A percentile compares a stretch with the other conserved stretches of the same genome.
Evolutionary conservation across 2,329 filamentous ascomycete genomes (phyloP).

Genomic region (Lasiodiplodia hormozganensis): DNA sequence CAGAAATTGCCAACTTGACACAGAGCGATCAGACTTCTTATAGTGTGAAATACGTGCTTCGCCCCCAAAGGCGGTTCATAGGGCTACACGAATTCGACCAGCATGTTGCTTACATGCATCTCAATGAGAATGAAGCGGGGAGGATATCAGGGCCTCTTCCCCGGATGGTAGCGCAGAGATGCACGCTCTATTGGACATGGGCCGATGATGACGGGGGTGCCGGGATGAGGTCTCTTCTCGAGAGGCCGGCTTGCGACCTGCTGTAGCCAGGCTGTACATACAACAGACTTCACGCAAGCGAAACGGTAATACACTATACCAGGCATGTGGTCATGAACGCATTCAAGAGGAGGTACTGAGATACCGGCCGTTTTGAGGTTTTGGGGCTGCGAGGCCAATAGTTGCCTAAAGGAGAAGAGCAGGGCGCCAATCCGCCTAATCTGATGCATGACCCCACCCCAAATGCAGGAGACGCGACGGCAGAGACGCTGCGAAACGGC

Average conservation of each 20-base stretch:
- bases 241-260: background rate
- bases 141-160: background rate
- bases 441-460: background rate
- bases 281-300: background rate
- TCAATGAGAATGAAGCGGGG: background rate
- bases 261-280: background rate
- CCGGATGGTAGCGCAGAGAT: background rate
- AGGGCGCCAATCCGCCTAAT: background rate
- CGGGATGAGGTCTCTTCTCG: background rate
- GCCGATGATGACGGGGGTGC: constrained; percentile 4
- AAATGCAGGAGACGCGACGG: background rate
- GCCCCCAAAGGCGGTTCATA: constrained; percentile 8
- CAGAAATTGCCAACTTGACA: background rate
- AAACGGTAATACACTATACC: background rate
- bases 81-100: constrained; percentile 1
- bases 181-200: background rate
- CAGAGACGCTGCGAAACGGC: background rate
- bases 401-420: background rate
- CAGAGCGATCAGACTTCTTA: background rate
- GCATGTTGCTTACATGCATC: background rate
- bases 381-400: background rate
- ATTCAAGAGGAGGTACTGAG: background rate
- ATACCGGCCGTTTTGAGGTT: background rate
- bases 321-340: background rate
- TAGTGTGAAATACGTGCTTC: background rate